Percentiles rank a stretch among this genome's conserved stretches.
Conservation (phyloP, 352 stramenopile species). For the Nothophytophthora sp. region DNA sequence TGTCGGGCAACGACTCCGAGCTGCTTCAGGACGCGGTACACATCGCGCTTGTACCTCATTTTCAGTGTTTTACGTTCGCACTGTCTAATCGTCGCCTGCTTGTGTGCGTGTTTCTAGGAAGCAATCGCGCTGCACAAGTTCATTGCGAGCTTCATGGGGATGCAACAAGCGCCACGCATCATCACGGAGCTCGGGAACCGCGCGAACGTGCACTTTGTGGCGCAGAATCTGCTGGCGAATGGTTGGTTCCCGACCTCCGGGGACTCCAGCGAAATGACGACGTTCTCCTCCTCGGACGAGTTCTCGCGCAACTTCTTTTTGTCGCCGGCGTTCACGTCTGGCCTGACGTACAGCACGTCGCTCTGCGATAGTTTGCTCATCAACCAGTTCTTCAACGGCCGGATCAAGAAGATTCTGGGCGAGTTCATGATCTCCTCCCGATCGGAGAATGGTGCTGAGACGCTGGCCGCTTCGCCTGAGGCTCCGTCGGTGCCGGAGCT, state of each 20-base stretch:
- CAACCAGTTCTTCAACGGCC: slow-evolving; percentile 89
- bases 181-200: slow-evolving; percentile 84
- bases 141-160: slow-evolving; percentile 67
- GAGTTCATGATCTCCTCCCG: slow-evolving; percentile 87
- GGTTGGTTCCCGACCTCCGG: slow-evolving; percentile 57
- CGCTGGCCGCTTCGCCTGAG: slow-evolving; percentile 32
- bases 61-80: neutral
- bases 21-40: slow-evolving; percentile 72
- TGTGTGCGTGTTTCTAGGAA: slow-evolving; percentile 29
- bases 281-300: slow-evolving; percentile 48
- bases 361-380: slow-evolving; percentile 87
- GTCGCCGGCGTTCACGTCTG: slow-evolving; percentile 80
- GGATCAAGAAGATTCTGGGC: slow-evolving; percentile 86
- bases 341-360: slow-evolving; percentile 83
- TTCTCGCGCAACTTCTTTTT: slow-evolving; percentile 85
- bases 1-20: slow-evolving; percentile 63
- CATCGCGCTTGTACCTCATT: neutral
- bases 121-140: slow-evolving; percentile 86
- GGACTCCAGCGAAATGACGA: slow-evolving; percentile 29
- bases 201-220: slow-evolving; percentile 83
- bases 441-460: slow-evolving; percentile 34
- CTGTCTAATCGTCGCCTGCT: neutral
- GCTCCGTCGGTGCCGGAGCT: slow-evolving; percentile 36
- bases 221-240: slow-evolving; percentile 69
- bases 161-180: slow-evolving; percentile 53